Evolutionary conservation across 306 rosid genomes (phyloP), one percentile per base, ranked within the genome.

Genomic region (Rosa lucieae): DNA sequence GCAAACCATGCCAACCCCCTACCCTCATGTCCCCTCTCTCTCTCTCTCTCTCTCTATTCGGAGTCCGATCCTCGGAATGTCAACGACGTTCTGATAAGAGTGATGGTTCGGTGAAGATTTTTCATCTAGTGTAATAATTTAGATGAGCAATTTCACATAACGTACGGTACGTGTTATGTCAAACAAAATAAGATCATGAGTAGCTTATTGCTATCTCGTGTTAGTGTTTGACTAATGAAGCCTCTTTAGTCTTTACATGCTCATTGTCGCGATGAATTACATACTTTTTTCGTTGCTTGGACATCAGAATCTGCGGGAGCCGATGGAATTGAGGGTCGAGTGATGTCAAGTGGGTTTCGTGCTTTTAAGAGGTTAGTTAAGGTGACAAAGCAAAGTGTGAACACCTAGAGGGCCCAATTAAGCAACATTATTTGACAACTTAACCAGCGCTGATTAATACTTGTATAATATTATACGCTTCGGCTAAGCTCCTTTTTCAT

Each of bases 401-500:
- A 55, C 3, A 6, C 1, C 12, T 56, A n/a, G 29, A 56, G 29
- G 17, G 67, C 8, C 17, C 17, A 23, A 26, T 4, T 26, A 32
- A 11, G 67, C 66, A 59, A 15, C 37, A 59, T 23, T 23, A 59
- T 29, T 61, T 61, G 67, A 26, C 68, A 62, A 4, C 8, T 62
- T 62, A 26, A 62, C 39, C 67, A 29, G 20, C 37, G 20, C 37
- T 12, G 18, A 26, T 62, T 29, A 62, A 2, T 11, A 62, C 40
- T 62, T 13, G 67, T 61, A 9, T 61, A 26, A 29, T 29, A 29
- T 29, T 23, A 10, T 26, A 44, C 10, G 23, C 11, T 37, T 17
- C 15, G 12, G 35, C 63, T 1, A 10, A 65, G 53, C 80, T 76
- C 52, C 5, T 65, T 76, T 65, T 76, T 10, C 73, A 65, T 51